Evolutionary conservation across 2,329 filamentous ascomycete species (phyloP), one percentile per base, ranked within the genome.

Genomic region (Dothistroma pini): DNA sequence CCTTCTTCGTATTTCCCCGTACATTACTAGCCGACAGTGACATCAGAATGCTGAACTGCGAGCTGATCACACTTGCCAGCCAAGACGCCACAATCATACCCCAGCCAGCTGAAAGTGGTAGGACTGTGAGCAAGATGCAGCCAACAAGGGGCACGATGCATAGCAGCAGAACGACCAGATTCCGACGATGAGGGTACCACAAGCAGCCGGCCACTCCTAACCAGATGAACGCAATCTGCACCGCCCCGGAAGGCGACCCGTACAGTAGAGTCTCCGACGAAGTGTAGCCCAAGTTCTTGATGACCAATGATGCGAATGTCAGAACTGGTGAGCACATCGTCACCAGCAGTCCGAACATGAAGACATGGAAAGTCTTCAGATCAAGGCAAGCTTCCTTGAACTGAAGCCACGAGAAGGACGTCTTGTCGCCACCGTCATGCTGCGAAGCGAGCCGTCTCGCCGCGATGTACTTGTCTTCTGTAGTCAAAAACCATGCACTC

Each of bases 1-100:
- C 72, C 3, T 78, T 76, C 65, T 83, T 83, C 0, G 80, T 83
- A 66, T 83, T 83, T 0, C 81, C 80, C 56, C 81, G 80, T 29
- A 82, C 75, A 58, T 83, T 83, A 2, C 79, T 82, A 0, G 80
- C 79, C 1, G 72, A 75, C 1, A 82, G 73, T 1, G 74, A 77
- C 9, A 81, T 72, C 0, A 80, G 72, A 22, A 80, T 75, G 49
- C 59, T 3, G 75, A 76, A 75, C 75, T 77, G 34, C 73, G 68
- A 31, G 75, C 77, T 77, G 60, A 80, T 79, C 57, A 76, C 78
- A 1, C 77, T 79, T 29, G 77, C 73, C 29, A 83, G 70, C 80
- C 80, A 83, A 0, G 79, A 76, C 0, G 78, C 75, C 2, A 77
- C 76, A 21, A 83, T 80, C 60, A 82, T 75, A 4, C 78, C 79